Percentiles rank a stretch among this genome's conserved stretches.
phyloP scores from a whole-genome alignment of 441 rosid genomes.

The Mallotus repandus region DNA sequence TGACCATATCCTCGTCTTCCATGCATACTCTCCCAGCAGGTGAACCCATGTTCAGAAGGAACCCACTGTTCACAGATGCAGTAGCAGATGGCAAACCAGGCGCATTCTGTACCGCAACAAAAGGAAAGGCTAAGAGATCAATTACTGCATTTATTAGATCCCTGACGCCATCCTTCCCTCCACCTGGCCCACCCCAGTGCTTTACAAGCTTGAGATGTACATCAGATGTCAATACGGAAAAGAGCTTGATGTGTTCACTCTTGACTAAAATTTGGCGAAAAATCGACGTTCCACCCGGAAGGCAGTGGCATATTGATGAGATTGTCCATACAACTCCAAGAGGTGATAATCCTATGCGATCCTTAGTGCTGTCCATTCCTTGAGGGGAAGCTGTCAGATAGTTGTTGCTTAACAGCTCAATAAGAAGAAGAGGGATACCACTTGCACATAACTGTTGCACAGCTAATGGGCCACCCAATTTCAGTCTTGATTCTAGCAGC shows the following conservation, averaged over 20 bases:
- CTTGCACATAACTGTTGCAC: constrained; percentile 87
- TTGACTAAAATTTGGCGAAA: constrained; percentile 77
- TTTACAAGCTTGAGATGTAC: constrained; percentile 81
- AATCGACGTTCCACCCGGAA: constrained; percentile 70
- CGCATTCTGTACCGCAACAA: constrained; percentile 83
- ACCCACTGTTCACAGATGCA: constrained; percentile 92
- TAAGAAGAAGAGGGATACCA: constrained; percentile 78
- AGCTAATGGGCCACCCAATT: constrained; percentile 85
- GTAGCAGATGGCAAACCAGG: constrained; percentile 76
- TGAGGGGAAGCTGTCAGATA: constrained; percentile 41
- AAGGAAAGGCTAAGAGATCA: constrained; percentile 92
- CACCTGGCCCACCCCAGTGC: constrained; percentile 90
- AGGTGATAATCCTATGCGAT: constrained; percentile 72
- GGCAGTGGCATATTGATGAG: constrained; percentile 83
- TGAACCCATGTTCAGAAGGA: constrained; percentile 85
- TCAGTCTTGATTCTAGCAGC: constrained; percentile 79
- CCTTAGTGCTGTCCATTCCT: constrained; percentile 38
- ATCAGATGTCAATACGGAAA: constrained; percentile 62
- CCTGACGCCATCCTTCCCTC: constrained; percentile 86
- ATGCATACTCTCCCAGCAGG: constrained; percentile 73
- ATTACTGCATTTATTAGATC: constrained; percentile 70
- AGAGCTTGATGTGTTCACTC: constrained; percentile 59
- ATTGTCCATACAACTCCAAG: constrained; percentile 78
- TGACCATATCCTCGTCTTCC: constrained; percentile 77
- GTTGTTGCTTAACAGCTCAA: constrained; percentile 55